Evolutionary conservation across 2,329 filamentous ascomycete species (phyloP).

Genomic region (Colletotrichum cereale): DNA sequence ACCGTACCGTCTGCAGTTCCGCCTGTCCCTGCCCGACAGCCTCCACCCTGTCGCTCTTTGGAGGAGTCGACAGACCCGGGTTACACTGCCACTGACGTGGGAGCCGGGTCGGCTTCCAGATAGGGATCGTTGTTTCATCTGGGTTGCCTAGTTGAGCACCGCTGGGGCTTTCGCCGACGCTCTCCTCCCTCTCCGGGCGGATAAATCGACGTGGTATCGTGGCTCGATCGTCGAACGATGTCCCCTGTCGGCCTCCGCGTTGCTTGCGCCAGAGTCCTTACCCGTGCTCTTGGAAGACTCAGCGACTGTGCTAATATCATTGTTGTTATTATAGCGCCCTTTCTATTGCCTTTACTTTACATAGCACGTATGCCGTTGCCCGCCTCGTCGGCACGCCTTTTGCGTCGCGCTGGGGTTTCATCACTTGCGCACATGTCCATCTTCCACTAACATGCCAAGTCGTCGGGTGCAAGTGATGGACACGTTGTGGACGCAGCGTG

Average conservation of each 20-base stretch:
- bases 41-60: neutral
- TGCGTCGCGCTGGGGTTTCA: constrained; percentile 19
- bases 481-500: neutral
- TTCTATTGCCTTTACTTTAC: constrained; percentile 6
- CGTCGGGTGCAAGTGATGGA: constrained; percentile 3
- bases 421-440: neutral
- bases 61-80: neutral
- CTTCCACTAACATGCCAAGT: neutral
- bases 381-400: neutral
- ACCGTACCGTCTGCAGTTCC: neutral
- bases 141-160: constrained; percentile 14
- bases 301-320: too few species aligned
- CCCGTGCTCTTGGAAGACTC: constrained; percentile 7
- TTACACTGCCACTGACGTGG: constrained; percentile 3
- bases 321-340: too few species aligned
- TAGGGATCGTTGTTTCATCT: constrained; percentile 28
- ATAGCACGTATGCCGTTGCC: neutral
- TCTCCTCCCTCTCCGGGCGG: constrained; percentile 11
- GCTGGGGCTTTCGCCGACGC: constrained; percentile 5
- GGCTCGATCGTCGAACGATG: constrained; percentile 4
- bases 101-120: constrained; percentile 14
- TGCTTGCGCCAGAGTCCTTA: constrained; percentile 7
- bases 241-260: constrained; percentile 20
- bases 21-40: neutral
- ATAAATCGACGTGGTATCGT: constrained; percentile 12